Conservation (phyloP, 2,329 filamentous ascomycete genomes). For the Didymella pinodella region DNA sequence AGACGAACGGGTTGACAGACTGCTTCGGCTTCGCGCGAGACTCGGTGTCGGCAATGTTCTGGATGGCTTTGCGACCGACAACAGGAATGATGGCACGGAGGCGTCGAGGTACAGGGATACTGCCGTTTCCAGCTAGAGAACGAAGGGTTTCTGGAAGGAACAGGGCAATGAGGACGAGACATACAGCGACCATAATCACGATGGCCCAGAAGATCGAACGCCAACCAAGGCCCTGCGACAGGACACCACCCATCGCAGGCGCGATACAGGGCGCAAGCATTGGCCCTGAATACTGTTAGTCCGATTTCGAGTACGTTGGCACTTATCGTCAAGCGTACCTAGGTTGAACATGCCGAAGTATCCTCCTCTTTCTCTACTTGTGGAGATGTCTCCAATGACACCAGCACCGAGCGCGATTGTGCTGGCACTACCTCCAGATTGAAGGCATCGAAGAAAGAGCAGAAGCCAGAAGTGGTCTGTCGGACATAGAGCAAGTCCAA, state of each 20-base stretch:
- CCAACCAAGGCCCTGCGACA: constrained; percentile 48
- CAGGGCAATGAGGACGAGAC: constrained; percentile 44
- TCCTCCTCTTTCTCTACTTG: constrained; percentile 72
- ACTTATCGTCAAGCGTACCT: no score
- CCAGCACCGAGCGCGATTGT: constrained; percentile 69
- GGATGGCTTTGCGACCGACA: constrained; percentile 33
- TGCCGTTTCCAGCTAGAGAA: constrained; percentile 53
- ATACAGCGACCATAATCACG: constrained; percentile 51
- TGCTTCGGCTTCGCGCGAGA: constrained; percentile 28
- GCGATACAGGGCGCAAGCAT: constrained; percentile 43
- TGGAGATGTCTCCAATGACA: constrained; percentile 75
- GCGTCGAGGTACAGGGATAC: constrained; percentile 32
- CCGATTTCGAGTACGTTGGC: no score
- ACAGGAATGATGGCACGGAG: constrained; percentile 34
- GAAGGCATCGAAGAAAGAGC: constrained; percentile 46
- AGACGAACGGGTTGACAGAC: constrained; percentile 39
- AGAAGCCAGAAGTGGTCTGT: constrained; percentile 45
- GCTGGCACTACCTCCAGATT: constrained; percentile 51
- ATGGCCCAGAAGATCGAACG: constrained; percentile 51
- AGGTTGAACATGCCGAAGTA: constrained; percentile 72
- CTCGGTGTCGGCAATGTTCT: constrained; percentile 19
- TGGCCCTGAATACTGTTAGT: constrained; percentile 52
- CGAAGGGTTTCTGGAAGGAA: constrained; percentile 55
- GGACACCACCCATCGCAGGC: constrained; percentile 45
- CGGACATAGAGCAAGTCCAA: constrained; percentile 46